These are phyloP conservation scores for Globisporangium polare DNA, from an alignment of 352 stramenopile species.

Conservation along the genomic window DNA sequence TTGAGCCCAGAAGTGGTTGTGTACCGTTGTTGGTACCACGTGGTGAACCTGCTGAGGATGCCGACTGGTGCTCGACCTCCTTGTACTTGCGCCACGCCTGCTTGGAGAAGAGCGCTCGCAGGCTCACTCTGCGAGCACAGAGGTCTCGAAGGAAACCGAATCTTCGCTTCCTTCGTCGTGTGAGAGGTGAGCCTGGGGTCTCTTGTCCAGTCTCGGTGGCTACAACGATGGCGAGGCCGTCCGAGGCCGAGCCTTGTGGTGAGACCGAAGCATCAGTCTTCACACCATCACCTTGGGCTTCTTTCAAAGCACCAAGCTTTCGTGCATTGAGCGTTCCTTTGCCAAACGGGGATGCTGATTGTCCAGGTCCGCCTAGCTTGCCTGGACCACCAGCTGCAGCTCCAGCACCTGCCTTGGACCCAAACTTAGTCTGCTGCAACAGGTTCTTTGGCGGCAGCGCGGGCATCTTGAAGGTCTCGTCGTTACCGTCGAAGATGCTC, in stretches of 20 bases:
- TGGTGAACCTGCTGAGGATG: slow-evolving; percentile 12
- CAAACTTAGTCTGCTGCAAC: slow-evolving; percentile 16
- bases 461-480: slow-evolving; percentile 82
- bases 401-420: slow-evolving; percentile 5
- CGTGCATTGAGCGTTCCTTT: slow-evolving; percentile 4
- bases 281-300: neutral
- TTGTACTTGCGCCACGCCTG: slow-evolving; percentile 60
- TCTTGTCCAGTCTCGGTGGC: neutral
- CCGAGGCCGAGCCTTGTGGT: neutral
- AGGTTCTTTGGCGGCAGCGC: slow-evolving; percentile 54
- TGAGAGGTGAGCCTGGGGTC: slow-evolving; percentile 9
- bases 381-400: neutral
- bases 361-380: neutral
- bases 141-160: slow-evolving; percentile 42
- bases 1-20: slow-evolving; percentile 13
- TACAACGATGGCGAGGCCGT: slow-evolving; percentile 1
- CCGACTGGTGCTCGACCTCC: slow-evolving; percentile 27
- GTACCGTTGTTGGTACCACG: slow-evolving; percentile 18
- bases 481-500: slow-evolving; percentile 46
- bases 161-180: slow-evolving; percentile 14
- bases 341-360: neutral
- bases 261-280: neutral
- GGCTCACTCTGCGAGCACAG: slow-evolving; percentile 25
- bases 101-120: slow-evolving; percentile 38
- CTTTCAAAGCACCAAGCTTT: slow-evolving; percentile 7